These are phyloP conservation scores for Gilbertella persicaria DNA, from an alignment of 371 early-diverging fungal species.

Conservation along the genomic window DNA sequence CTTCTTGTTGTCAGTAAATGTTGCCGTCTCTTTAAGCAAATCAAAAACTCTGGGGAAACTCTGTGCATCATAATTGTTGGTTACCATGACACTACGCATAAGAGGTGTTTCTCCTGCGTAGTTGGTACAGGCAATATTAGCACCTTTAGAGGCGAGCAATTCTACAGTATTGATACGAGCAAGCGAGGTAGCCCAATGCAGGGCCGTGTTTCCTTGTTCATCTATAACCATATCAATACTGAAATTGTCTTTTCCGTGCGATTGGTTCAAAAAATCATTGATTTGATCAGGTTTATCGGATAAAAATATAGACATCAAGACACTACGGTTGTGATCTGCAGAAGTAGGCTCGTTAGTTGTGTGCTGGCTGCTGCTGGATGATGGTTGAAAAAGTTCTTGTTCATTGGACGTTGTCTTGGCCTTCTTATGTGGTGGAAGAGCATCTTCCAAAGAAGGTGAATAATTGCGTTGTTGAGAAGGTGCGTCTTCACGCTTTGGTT, in stretches of 20 bases:
- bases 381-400: too few relatives aligned
- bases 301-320: constrained; percentile 77
- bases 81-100: constrained; percentile 81
- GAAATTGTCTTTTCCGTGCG: constrained; percentile 45
- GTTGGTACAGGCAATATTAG: constrained; percentile 64
- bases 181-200: constrained; percentile 88
- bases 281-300: constrained; percentile 60
- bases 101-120: constrained; percentile 81
- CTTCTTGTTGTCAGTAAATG: constrained; percentile 65
- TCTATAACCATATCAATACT: constrained; percentile 76
- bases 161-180: constrained; percentile 70
- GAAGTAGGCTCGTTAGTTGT: not conserved
- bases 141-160: constrained; percentile 67
- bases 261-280: constrained; percentile 55
- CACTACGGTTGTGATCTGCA: constrained; percentile 61
- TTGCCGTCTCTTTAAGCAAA: constrained; percentile 68
- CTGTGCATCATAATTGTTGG: constrained; percentile 81
- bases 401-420: constrained; percentile 11
- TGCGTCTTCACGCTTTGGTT: too few relatives aligned
- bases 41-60: constrained; percentile 76
- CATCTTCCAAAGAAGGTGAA: constrained; percentile 1
- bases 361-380: not conserved
- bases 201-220: constrained; percentile 80
- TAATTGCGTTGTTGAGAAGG: too few relatives aligned
- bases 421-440: constrained; percentile 15